A percentile compares a stretch with the other conserved stretches of the same genome.
Conservation (phyloP, 2,329 filamentous ascomycete species). For the Chaetomium sp. region DNA sequence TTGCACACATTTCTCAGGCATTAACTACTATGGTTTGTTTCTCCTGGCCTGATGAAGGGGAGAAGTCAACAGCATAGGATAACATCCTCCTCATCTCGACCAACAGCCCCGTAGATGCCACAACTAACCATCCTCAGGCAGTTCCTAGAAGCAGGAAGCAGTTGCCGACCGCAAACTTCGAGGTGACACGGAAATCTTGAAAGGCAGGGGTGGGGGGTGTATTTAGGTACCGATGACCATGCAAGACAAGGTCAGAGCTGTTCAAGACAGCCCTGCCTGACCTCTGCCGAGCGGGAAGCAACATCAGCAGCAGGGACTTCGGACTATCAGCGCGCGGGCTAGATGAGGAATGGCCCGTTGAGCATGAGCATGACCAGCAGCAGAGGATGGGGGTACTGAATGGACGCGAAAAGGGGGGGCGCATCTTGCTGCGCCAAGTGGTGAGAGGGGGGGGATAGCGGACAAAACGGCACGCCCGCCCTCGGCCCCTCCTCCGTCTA, state of each 20-base stretch:
- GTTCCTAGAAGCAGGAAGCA: not conserved
- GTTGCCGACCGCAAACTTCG: not conserved
- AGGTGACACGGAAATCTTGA: not conserved
- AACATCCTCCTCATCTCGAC: slow-evolving; percentile 12
- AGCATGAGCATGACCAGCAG: slow-evolving; percentile 19
- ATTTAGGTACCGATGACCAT: slow-evolving; percentile 7
- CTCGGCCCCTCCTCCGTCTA: slow-evolving; percentile 34
- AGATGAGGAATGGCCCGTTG: slow-evolving; percentile 28
- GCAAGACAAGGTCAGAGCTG: not conserved
- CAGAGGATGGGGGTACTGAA: slow-evolving; percentile 26
- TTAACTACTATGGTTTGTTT: slow-evolving; percentile 25
- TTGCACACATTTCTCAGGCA: slow-evolving; percentile 22
- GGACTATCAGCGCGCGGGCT: slow-evolving; percentile 25
- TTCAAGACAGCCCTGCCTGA: slow-evolving; percentile 9
- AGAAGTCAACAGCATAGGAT: slow-evolving; percentile 11
- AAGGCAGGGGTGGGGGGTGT: slow-evolving; percentile 10
- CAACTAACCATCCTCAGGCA: not conserved
- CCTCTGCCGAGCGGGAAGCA: slow-evolving; percentile 33
- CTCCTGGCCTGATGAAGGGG: not conserved
- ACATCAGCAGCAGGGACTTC: slow-evolving; percentile 24
- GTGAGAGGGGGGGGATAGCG: slow-evolving; percentile 24
- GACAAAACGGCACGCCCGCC: slow-evolving; percentile 29
- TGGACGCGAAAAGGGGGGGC: slow-evolving; percentile 24
- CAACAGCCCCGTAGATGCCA: not conserved
- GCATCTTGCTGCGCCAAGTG: slow-evolving; percentile 25